Evolutionary conservation across 768 basidiomycete species (phyloP).

Genomic region (Mycena crocata): DNA sequence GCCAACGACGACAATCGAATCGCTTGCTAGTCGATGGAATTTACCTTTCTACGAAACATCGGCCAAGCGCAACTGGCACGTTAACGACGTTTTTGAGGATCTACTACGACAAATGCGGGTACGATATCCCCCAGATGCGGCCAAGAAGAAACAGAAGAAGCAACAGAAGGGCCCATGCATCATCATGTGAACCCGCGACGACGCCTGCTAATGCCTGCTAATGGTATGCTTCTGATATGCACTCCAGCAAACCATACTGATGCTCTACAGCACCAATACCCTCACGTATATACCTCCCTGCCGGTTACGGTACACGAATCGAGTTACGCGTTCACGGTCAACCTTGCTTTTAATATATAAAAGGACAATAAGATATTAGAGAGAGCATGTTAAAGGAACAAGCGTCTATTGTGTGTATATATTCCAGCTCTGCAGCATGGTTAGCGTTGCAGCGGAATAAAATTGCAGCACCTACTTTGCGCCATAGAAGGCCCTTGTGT

Average conservation of each 20-base stretch:
- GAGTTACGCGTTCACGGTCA: conserved; percentile 24
- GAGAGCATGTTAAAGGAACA: conserved; percentile 16
- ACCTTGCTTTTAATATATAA: conserved; percentile 20
- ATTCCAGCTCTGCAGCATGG: conserved; percentile 30
- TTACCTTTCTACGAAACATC: conserved; percentile 90
- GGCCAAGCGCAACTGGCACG: conserved; percentile 87
- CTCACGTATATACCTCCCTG: conserved; percentile 32
- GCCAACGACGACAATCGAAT: conserved; percentile 68
- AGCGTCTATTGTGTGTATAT: conserved; percentile 35
- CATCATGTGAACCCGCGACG: conserved; percentile 53
- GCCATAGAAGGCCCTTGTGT: conserved; percentile 85
- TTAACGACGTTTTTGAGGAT: conserved; percentile 82
- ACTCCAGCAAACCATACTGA: background rate
- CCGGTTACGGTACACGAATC: conserved; percentile 26
- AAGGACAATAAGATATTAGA: conserved; percentile 35
- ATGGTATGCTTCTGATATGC: conserved; percentile 12
- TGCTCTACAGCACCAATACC: conserved; percentile 28
- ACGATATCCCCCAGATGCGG: conserved; percentile 66
- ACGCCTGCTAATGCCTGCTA: conserved; percentile 16
- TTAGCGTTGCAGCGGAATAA: conserved; percentile 11
- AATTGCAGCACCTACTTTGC: conserved; percentile 56
- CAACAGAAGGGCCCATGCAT: conserved; percentile 45
- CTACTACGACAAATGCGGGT: conserved; percentile 79
- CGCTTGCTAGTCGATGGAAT: conserved; percentile 72
- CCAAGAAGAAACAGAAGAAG: conserved; percentile 50